Evolutionary conservation across 257 asterid species (phyloP).

Genomic region (Apocynum venetum): DNA sequence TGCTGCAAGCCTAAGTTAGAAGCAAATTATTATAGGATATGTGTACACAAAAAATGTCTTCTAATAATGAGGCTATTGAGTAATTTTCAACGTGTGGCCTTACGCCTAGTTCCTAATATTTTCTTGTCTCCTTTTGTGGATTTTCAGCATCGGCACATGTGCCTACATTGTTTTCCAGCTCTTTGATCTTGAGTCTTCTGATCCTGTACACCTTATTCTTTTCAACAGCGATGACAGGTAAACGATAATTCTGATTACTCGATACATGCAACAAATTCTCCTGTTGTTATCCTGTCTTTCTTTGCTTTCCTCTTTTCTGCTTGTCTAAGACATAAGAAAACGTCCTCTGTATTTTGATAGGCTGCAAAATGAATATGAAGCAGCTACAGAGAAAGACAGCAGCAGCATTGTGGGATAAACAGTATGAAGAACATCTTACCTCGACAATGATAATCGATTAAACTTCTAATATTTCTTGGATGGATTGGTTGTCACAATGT

Average conservation of each 20-base stretch:
- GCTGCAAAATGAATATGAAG: constrained; percentile 57
- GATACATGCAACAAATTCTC: not conserved
- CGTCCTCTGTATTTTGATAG: constrained; percentile 41
- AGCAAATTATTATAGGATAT: no score
- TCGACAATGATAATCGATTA: not conserved
- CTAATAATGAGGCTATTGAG: no score
- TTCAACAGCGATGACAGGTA: constrained; percentile 66
- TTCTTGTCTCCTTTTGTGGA: not conserved
- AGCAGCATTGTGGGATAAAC: constrained; percentile 12
- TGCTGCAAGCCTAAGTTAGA: no score
- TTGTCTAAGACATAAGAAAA: constrained; percentile 12
- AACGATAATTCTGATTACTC: constrained; percentile 14
- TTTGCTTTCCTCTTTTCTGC: not conserved
- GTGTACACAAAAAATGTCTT: no score
- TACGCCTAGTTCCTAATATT: not conserved
- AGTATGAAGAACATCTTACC: constrained; percentile 7
- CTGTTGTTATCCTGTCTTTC: not conserved
- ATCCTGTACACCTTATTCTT: constrained; percentile 52
- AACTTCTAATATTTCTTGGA: not conserved
- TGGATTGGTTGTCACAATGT: not conserved
- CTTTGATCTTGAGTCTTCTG: constrained; percentile 50
- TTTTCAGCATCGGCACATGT: constrained; percentile 61
- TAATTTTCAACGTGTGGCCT: not conserved
- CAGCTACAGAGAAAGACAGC: constrained; percentile 18
- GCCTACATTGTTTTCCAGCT: constrained; percentile 64